These are phyloP conservation scores for Arabidopsis hybrid DNA, from an alignment of 441 rosid species.

Conservation along the genomic window DNA sequence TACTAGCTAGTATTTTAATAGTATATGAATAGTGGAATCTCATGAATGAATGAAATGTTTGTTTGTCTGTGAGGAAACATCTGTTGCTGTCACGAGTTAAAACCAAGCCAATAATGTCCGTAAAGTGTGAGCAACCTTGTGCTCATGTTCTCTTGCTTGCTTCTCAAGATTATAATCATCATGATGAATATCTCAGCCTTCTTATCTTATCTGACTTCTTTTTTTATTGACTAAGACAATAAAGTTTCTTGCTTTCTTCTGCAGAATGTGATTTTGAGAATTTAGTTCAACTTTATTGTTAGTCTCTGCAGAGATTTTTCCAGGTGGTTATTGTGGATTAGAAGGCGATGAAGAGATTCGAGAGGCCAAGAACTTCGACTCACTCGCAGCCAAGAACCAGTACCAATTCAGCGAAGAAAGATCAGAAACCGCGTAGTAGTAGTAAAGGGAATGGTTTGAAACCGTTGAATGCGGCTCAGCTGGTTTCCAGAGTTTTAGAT, in stretches of 20 bases:
- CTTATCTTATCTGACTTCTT: neutral
- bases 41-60: constrained; percentile 47
- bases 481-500: constrained; percentile 47
- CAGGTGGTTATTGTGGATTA: constrained; percentile 8
- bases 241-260: constrained; percentile 6
- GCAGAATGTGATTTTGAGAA: constrained; percentile 29
- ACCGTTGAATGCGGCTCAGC: constrained; percentile 45
- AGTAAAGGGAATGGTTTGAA: constrained; percentile 41
- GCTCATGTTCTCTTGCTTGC: constrained; percentile 44
- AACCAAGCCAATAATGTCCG: constrained; percentile 18
- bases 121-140: constrained; percentile 19
- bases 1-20: neutral
- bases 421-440: constrained; percentile 33
- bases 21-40: neutral
- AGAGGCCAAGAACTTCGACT: constrained; percentile 41
- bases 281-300: constrained; percentile 5
- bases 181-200: neutral
- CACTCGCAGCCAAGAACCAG: constrained; percentile 31
- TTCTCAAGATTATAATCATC: constrained; percentile 6
- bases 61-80: constrained; percentile 44
- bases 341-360: constrained; percentile 41
- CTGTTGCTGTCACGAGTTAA: constrained; percentile 43
- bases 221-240: neutral
- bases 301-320: neutral
- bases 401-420: constrained; percentile 36